Percentiles rank a stretch among this genome's conserved stretches.
These are phyloP conservation scores for Henckelia pumila DNA, from an alignment of 257 asterid species.

Conservation along the genomic window DNA sequence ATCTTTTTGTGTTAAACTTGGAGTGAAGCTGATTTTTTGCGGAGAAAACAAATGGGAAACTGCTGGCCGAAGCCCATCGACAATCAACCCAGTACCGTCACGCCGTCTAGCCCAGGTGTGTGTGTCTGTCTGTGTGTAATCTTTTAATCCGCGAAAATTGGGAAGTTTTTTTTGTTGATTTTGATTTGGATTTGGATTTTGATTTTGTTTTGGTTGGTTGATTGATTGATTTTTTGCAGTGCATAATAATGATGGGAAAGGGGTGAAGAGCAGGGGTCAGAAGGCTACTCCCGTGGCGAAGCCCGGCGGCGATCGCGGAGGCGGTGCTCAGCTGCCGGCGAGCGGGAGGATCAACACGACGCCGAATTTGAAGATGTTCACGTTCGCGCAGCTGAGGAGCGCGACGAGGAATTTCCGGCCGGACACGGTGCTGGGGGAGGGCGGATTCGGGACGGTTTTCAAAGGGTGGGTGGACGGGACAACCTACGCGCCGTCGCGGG, in stretches of 20 bases:
- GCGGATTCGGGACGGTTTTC: constrained; percentile 61
- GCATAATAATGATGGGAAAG: background rate
- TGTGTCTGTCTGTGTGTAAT: background rate
- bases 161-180: background rate
- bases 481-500: constrained; percentile 62
- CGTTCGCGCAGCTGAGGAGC: constrained; percentile 38
- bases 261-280: background rate
- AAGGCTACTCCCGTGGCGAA: background rate
- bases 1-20: constrained; percentile 1
- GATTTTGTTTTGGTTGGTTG: background rate
- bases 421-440: constrained; percentile 56
- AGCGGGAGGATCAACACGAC: constrained; percentile 36
- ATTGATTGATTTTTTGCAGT: constrained; percentile 1
- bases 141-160: background rate
- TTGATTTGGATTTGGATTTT: too few species aligned
- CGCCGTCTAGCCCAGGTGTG: constrained; percentile 38
- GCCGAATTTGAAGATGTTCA: constrained; percentile 48
- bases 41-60: constrained; percentile 35
- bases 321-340: constrained; percentile 19
- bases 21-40: background rate
- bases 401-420: constrained; percentile 59
- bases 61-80: constrained; percentile 47
- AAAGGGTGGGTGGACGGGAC: constrained; percentile 52
- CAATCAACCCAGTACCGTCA: constrained; percentile 24
- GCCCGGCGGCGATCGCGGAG: background rate